Evolutionary conservation across 2,329 filamentous ascomycete genomes (phyloP), one percentile per base, ranked within the genome.

Genomic region (Raffaelea deltoideospora): DNA sequence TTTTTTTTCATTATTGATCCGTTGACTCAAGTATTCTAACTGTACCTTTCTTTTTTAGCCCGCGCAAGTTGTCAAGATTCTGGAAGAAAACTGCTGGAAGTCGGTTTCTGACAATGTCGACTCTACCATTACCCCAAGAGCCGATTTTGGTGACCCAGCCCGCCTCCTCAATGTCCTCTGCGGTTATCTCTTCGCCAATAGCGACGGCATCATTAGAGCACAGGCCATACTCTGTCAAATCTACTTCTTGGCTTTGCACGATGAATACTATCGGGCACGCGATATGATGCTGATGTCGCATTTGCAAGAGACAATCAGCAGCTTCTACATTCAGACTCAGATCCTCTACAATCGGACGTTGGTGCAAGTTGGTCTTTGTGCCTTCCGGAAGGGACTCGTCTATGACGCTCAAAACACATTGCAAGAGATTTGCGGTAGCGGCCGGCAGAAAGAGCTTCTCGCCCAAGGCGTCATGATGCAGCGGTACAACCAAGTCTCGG

Each of bases 281-380:
- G 92, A 98, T 60, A 88, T 98, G 81, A 93, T 96, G 79, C 76
- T 98, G 59, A 98, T 98, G 86, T 98, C 90, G 15, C 90, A 98
- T 65, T 67, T 98, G 55, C 88, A 95, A 56, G 90, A 98, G 67
- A 93, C 83, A 38, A 98, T 98, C 57, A 73, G 75, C 63, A 92
- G 83, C 63, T 98, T 98, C 54, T 90, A 98, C 53, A 82, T 98
- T 48, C 85, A 79, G 64, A 93, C 85, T 38, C 90, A 98, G 63
- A 98, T 98, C 44, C 78, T 98, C 40, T 98, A 92, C 77, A 98
- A 98, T 73, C 78, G 90, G 48, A 95, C 90, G 2, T 72, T 98
- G 24, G 92, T 96, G 30, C 90, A 98, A 61, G 88, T 98, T 42
- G 92, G 90, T 49, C 82, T 98, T 40, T 98, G 92, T 55, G 92